Percentiles rank a stretch among this genome's conserved stretches.
Conservation (phyloP, 768 basidiomycete genomes). For the Mycena crocata region DNA sequence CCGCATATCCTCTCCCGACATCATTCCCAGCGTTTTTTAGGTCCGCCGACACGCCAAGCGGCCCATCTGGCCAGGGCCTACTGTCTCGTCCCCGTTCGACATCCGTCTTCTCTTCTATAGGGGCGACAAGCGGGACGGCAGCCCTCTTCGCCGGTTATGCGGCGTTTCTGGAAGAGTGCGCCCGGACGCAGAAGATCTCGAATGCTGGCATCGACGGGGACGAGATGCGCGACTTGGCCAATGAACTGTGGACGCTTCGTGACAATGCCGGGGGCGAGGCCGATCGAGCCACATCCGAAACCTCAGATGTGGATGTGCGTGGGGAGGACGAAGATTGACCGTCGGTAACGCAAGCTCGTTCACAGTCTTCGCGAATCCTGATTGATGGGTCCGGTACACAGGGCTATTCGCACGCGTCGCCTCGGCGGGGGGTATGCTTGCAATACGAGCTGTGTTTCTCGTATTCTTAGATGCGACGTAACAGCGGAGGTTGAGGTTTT, state of each 20-base stretch:
- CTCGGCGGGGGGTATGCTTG: no score
- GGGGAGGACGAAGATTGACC: slow-evolving; percentile 36
- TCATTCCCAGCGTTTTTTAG: slow-evolving; percentile 67
- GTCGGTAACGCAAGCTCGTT: not conserved
- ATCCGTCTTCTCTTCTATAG: slow-evolving; percentile 58
- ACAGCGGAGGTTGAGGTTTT: no score
- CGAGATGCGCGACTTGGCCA: slow-evolving; percentile 66
- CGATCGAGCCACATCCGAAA: no score
- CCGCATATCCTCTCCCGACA: slow-evolving; percentile 68
- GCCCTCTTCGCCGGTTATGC: slow-evolving; percentile 65
- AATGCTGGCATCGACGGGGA: slow-evolving; percentile 61
- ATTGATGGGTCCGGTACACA: not conserved
- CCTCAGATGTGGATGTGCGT: slow-evolving; percentile 16
- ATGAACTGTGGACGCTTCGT: slow-evolving; percentile 70
- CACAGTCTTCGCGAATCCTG: not conserved
- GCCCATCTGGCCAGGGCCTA: slow-evolving; percentile 27
- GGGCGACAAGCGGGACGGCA: slow-evolving; percentile 53
- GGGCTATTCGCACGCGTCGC: not conserved
- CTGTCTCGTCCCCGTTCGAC: slow-evolving; percentile 31
- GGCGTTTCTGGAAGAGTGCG: slow-evolving; percentile 56
- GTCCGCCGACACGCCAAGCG: slow-evolving; percentile 23
- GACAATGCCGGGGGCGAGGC: slow-evolving; percentile 53
- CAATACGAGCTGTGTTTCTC: no score
- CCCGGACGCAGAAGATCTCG: slow-evolving; percentile 50
- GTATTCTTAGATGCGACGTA: no score